Evolutionary conservation across 768 basidiomycete genomes (phyloP).

Genomic region (Pleurotus ostreatus): DNA sequence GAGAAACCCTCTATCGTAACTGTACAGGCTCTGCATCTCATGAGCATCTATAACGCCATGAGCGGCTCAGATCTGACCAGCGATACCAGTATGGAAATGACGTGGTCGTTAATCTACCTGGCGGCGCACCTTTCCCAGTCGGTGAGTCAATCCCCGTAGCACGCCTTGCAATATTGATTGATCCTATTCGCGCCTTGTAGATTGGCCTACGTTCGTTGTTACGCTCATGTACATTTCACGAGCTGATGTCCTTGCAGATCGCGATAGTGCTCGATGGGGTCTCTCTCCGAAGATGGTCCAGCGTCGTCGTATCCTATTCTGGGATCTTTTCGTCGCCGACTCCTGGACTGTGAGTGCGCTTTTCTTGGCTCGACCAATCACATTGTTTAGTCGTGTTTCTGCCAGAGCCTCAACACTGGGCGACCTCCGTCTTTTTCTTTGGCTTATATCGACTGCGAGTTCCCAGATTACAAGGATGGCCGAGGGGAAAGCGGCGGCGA

Average conservation of each 20-base stretch:
- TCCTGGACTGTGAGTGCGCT: conserved; percentile 52
- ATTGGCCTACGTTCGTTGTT: conserved; percentile 62
- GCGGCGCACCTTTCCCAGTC: conserved; percentile 64
- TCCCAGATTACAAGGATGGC: conserved; percentile 39
- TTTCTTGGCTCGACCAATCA: neutral
- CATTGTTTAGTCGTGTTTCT: neutral
- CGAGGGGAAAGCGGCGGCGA: conserved; percentile 25
- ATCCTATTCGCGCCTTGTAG: conserved; percentile 23
- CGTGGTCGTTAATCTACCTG: conserved; percentile 64
- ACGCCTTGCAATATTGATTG: neutral
- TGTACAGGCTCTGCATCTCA: conserved; percentile 58
- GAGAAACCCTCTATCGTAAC: conserved; percentile 71
- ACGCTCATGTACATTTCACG: neutral
- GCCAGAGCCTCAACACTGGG: conserved; percentile 64
- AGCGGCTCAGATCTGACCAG: conserved; percentile 55
- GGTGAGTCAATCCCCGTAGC: conserved; percentile 30
- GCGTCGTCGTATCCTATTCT: conserved; percentile 65
- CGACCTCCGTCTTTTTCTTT: conserved; percentile 67
- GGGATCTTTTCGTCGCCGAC: conserved; percentile 75
- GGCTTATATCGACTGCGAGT: conserved; percentile 64
- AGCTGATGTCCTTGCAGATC: conserved; percentile 34
- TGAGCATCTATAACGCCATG: conserved; percentile 71
- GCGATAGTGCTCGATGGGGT: conserved; percentile 63
- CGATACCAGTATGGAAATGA: conserved; percentile 70
- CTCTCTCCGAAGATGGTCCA: conserved; percentile 61